Percentiles rank a stretch among this genome's conserved stretches.
Evolutionary conservation across 192 early-diverging fungal species (phyloP).

Genomic region (Borealophlyctis nickersoniae): DNA sequence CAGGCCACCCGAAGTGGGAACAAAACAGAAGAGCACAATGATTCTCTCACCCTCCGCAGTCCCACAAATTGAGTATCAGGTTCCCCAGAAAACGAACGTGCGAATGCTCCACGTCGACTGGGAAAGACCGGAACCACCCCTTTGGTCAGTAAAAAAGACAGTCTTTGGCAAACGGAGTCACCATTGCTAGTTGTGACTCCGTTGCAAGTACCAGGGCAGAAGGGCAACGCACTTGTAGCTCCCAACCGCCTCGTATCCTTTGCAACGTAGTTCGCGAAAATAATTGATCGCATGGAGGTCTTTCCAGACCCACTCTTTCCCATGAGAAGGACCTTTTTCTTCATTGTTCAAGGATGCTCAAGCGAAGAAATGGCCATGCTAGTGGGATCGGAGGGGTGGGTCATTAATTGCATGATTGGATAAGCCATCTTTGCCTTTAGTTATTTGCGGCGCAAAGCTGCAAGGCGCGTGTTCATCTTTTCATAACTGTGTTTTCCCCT

Average conservation of each 20-base stretch:
- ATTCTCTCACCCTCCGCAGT: conserved; percentile 47
- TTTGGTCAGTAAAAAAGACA: neutral
- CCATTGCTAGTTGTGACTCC: conserved; percentile 4
- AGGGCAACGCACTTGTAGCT: conserved; percentile 85
- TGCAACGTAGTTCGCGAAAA: conserved; percentile 97
- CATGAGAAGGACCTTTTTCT: conserved; percentile 88
- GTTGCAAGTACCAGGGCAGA: too few relatives aligned
- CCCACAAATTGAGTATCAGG: conserved; percentile 96
- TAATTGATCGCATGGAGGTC: conserved; percentile 98
- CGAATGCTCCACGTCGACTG: conserved; percentile 96
- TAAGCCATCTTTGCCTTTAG: too few relatives aligned
- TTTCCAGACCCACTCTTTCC: conserved; percentile 95
- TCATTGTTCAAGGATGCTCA: too few relatives aligned
- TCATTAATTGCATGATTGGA: too few relatives aligned
- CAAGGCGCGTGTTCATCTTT: too few relatives aligned
- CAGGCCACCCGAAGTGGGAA: neutral
- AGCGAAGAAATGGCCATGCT: too few relatives aligned
- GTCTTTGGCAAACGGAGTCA: neutral
- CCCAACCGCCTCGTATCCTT: conserved; percentile 91
- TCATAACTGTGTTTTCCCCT: too few relatives aligned
- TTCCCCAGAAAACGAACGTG: conserved; percentile 94
- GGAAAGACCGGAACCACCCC: neutral
- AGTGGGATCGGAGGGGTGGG: too few relatives aligned
- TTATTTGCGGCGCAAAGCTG: too few relatives aligned
- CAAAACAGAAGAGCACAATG: neutral